Percentiles rank a stretch among this genome's conserved stretches.
phyloP scores from a whole-genome alignment of 306 rosid genomes.

The Cercis canadensis region DNA sequence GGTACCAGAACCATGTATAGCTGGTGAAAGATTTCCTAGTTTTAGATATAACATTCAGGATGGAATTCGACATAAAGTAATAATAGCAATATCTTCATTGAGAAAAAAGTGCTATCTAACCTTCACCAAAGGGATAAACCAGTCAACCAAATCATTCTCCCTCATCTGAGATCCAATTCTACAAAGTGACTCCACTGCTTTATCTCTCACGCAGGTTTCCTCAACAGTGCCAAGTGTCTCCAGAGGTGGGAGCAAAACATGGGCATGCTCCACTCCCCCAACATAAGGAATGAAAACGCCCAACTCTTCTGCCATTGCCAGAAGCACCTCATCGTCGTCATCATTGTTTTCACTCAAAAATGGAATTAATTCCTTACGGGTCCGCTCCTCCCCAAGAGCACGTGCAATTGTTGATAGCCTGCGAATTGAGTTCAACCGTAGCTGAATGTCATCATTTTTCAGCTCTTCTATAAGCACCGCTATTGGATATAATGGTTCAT shows the following conservation, averaged over 20 bases:
- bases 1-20: conserved; percentile 20
- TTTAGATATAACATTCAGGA: conserved; percentile 25
- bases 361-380: conserved; percentile 89
- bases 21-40: not conserved
- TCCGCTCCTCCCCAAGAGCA: conserved; percentile 96
- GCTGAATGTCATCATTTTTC: conserved; percentile 93
- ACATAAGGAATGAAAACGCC: conserved; percentile 94
- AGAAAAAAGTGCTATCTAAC: conserved; percentile 48
- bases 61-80: conserved; percentile 1
- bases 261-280: conserved; percentile 95
- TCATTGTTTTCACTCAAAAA: conserved; percentile 90
- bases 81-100: not conserved
- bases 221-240: conserved; percentile 94
- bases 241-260: conserved; percentile 80
- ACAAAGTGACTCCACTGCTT: conserved; percentile 90
- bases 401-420: conserved; percentile 97
- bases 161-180: conserved; percentile 97
- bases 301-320: conserved; percentile 97
- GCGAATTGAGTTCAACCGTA: conserved; percentile 90
- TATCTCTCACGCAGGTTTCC: conserved; percentile 96
- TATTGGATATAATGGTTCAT: conserved; percentile 95
- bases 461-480: conserved; percentile 96
- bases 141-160: conserved; percentile 85
- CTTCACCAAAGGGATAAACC: conserved; percentile 91
- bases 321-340: conserved; percentile 97